A percentile compares a stretch with the other conserved stretches of the same genome.
These are phyloP conservation scores for Trebouxia sp. DNA, from an alignment of 139 green algal species.

Conservation along the genomic window DNA sequence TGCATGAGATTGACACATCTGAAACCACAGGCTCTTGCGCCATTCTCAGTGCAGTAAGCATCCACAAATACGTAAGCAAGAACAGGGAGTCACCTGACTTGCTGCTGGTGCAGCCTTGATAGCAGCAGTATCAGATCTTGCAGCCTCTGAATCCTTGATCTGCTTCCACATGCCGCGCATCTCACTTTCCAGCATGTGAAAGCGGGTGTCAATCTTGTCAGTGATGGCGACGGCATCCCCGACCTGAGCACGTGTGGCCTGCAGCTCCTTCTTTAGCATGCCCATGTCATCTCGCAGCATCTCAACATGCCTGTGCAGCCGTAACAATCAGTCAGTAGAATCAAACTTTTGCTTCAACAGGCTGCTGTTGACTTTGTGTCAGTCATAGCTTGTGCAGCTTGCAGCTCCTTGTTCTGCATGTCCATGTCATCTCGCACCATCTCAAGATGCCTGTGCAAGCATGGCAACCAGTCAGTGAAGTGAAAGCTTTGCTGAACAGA, in stretches of 20 bases:
- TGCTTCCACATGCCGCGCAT: constrained; percentile 18
- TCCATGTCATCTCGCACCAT: no score
- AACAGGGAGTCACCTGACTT: not conserved
- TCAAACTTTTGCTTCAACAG: not conserved
- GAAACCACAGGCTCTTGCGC: not conserved
- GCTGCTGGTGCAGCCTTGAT: not conserved
- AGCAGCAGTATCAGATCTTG: not conserved
- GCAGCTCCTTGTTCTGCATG: no score
- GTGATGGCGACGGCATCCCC: not conserved
- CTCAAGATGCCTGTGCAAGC: no score
- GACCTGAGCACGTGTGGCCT: not conserved
- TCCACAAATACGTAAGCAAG: not conserved
- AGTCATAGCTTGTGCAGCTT: no score
- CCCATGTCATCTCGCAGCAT: constrained; percentile 7
- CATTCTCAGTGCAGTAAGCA: not conserved
- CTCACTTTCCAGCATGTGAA: constrained; percentile 24
- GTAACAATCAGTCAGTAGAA: not conserved
- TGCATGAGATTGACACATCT: no score
- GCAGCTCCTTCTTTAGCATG: not conserved
- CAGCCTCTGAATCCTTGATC: not conserved
- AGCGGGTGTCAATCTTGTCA: not conserved
- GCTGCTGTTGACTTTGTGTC: not conserved
- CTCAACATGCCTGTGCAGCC: not conserved
- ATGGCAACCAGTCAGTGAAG: not conserved
- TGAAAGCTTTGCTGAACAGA: not conserved